These are phyloP conservation scores for Saccharomycopsis microspora DNA, from an alignment of 805 yeast species.

Conservation along the genomic window DNA sequence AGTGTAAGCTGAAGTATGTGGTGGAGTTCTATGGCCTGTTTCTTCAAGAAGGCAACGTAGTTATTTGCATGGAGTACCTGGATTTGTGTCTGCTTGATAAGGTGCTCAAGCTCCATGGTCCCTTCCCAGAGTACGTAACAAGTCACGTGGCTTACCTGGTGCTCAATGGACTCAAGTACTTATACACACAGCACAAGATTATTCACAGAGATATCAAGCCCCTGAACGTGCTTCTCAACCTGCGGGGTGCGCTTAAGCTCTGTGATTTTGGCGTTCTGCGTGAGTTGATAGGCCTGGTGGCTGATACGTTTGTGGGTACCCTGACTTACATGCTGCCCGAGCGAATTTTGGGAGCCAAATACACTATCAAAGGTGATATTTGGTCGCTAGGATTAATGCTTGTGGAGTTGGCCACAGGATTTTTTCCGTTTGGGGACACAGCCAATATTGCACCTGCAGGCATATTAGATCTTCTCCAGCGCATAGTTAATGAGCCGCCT, in stretches of 20 bases:
- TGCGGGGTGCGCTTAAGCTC: slow-evolving; percentile 76
- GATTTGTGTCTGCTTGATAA: slow-evolving; percentile 90
- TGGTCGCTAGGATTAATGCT: slow-evolving; percentile 94
- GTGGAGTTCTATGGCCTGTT: slow-evolving; percentile 90
- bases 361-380: slow-evolving; percentile 91
- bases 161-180: slow-evolving; percentile 67
- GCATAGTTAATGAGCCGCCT: slow-evolving; percentile 89
- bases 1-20: slow-evolving; percentile 73
- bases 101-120: slow-evolving; percentile 49
- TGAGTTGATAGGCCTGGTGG: slow-evolving; percentile 84
- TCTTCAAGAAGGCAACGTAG: slow-evolving; percentile 32
- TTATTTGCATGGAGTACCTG: slow-evolving; percentile 92
- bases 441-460: slow-evolving; percentile 56
- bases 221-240: slow-evolving; percentile 79
- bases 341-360: slow-evolving; percentile 87
- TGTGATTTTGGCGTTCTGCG: slow-evolving; percentile 97
- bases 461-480: slow-evolving; percentile 77
- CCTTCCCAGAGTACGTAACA: slow-evolving; percentile 56
- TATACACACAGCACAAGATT: slow-evolving; percentile 75
- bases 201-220: slow-evolving; percentile 97
- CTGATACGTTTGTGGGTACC: slow-evolving; percentile 97
- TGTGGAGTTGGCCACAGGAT: slow-evolving; percentile 79
- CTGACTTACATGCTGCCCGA: slow-evolving; percentile 98
- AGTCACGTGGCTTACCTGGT: slow-evolving; percentile 69
- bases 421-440: slow-evolving; percentile 61